These are phyloP conservation scores for Crithidia bombi DNA, from an alignment of 208 protist genomes.

Conservation along the genomic window DNA sequence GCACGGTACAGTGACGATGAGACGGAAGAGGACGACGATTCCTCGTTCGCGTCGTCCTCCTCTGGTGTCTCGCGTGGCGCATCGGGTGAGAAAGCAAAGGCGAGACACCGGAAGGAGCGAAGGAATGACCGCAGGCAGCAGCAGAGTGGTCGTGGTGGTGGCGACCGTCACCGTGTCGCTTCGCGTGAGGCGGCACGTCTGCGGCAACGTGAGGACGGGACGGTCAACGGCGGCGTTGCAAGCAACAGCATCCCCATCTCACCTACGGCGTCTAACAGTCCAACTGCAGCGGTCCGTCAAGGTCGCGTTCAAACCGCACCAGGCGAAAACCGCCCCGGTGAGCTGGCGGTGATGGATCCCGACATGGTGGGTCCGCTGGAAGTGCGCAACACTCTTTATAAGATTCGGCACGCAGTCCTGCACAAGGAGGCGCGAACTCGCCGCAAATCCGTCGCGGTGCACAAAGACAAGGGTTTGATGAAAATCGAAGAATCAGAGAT, in stretches of 20 bases:
- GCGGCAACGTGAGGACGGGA: conserved; percentile 2
- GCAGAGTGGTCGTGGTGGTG: neutral
- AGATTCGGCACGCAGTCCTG: conserved; percentile 66
- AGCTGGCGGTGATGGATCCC: conserved; percentile 45
- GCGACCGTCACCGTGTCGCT: neutral
- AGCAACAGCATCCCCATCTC: neutral
- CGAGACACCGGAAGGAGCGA: neutral
- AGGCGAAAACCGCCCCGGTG: conserved; percentile 13
- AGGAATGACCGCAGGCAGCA: neutral
- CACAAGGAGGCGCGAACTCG: conserved; percentile 56
- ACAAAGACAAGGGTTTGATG: conserved; percentile 78
- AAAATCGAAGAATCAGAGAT: conserved; percentile 86
- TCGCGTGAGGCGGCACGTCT: neutral
- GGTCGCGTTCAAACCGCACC: neutral
- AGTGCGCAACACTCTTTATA: conserved; percentile 67
- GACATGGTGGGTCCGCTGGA: conserved; percentile 45
- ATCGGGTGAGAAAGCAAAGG: neutral
- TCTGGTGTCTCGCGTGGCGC: neutral
- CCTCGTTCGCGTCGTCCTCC: conserved; percentile 8
- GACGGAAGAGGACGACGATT: conserved; percentile 5
- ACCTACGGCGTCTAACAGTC: neutral
- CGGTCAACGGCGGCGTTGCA: neutral
- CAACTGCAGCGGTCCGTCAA: neutral
- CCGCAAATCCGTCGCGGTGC: conserved; percentile 43
- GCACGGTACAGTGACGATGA: conserved; percentile 20